Conservation (phyloP, 257 asterid species). For the Solanum medicagineum region DNA sequence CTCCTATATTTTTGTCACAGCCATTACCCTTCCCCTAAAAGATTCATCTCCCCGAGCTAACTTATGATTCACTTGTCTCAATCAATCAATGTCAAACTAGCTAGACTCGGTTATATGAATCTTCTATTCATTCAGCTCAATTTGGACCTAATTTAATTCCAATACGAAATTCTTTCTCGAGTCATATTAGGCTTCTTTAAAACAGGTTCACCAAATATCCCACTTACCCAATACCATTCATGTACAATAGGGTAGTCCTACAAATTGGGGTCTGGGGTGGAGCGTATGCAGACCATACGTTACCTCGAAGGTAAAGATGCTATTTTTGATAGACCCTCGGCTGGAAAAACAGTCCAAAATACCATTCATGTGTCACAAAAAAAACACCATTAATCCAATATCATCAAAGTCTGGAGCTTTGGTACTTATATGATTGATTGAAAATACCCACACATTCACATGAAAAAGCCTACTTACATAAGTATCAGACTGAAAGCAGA, state of each 20-base stretch:
- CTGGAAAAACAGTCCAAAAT: neutral
- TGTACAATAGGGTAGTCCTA: neutral
- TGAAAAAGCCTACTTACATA: neutral
- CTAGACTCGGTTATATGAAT: neutral
- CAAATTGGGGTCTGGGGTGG: too few relatives aligned
- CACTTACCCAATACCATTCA: neutral
- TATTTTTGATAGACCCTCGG: neutral
- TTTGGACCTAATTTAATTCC: neutral
- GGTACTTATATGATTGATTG: neutral
- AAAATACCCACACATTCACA: neutral
- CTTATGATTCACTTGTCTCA: neutral
- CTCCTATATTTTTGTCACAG: neutral
- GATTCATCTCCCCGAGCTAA: neutral
- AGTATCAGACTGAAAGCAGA: neutral
- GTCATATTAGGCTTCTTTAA: neutral
- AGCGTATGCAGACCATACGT: neutral
- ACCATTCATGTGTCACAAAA: neutral
- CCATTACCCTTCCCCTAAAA: neutral
- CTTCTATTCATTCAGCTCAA: neutral
- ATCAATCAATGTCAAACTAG: neutral
- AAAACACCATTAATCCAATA: neutral
- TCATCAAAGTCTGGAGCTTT: neutral
- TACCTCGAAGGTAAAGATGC: neutral
- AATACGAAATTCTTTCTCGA: neutral
- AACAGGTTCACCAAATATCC: neutral